phyloP scores from a whole-genome alignment of 306 rosid genomes.

The Potentilla sterilis region DNA sequence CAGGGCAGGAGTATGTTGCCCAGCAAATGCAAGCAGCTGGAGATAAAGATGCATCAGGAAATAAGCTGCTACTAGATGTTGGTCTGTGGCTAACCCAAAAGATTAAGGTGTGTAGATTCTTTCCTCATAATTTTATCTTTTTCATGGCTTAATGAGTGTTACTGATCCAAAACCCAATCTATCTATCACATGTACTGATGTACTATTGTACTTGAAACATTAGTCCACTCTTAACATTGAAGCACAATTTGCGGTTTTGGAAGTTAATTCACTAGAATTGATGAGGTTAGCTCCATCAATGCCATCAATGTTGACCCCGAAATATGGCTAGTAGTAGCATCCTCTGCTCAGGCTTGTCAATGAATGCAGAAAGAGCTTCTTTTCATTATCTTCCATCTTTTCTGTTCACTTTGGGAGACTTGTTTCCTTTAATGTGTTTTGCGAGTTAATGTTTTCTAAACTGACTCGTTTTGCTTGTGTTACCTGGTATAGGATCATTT shows the following conservation, averaged over 20 bases:
- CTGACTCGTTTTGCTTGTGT: conserved; percentile 17
- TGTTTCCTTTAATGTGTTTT: conserved; percentile 21
- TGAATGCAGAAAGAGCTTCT: neutral
- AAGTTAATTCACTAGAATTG: neutral
- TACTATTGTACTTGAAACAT: neutral
- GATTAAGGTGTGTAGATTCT: conserved; percentile 56
- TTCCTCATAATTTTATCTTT: conserved; percentile 5
- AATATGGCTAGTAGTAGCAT: neutral
- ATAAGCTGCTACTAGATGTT: conserved; percentile 74
- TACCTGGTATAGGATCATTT: conserved; percentile 62
- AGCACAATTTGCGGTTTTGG: neutral
- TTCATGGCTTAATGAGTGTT: conserved; percentile 1
- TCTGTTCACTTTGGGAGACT: conserved; percentile 9
- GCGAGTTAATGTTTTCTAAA: conserved; percentile 16
- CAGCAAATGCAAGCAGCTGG: conserved; percentile 41
- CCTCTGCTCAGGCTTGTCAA: neutral
- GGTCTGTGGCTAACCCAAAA: conserved; percentile 83
- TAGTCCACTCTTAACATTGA: neutral
- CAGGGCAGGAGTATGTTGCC: conserved; percentile 80
- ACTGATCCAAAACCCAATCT: too few species aligned
- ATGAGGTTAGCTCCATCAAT: neutral
- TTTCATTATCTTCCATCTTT: neutral
- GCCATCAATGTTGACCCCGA: neutral
- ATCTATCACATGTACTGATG: neutral
- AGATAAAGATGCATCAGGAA: conserved; percentile 87